phyloP scores from a whole-genome alignment of 106 monocot species.

The Chionographis japonica region DNA sequence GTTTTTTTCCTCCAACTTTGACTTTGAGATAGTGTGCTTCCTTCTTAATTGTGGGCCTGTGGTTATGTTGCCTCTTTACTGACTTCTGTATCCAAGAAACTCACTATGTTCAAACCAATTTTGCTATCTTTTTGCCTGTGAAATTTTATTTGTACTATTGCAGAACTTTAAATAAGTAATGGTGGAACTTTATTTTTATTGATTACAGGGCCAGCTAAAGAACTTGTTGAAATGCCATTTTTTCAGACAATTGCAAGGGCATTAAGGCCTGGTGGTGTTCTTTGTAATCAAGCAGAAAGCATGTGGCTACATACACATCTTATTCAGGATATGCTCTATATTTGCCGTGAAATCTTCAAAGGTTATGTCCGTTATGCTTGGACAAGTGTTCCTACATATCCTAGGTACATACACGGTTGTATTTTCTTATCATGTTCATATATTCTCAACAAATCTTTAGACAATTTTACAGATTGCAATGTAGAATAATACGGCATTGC shows the following conservation, averaged over 20 bases:
- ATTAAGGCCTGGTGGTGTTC: slow-evolving; percentile 81
- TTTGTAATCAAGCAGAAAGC: slow-evolving; percentile 97
- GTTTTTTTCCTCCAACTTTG: too few relatives aligned
- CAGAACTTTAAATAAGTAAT: neutral
- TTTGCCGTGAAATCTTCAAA: slow-evolving; percentile 74
- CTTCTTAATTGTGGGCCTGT: too few relatives aligned
- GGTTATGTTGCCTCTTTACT: too few relatives aligned
- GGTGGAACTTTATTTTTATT: neutral
- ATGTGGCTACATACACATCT: slow-evolving; percentile 99
- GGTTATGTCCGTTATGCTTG: slow-evolving; percentile 94
- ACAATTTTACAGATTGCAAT: too few relatives aligned
- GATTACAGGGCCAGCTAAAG: slow-evolving; percentile 78
- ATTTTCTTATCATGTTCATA: neutral
- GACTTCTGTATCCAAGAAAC: too few relatives aligned
- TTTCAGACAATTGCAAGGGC: slow-evolving; percentile 78
- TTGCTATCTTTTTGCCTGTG: too few relatives aligned
- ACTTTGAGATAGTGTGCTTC: too few relatives aligned
- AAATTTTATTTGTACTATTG: too few relatives aligned
- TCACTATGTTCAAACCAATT: too few relatives aligned
- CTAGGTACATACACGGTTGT: slow-evolving; percentile 51
- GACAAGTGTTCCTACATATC: slow-evolving; percentile 99
- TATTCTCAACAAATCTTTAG: neutral
- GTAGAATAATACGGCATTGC: too few relatives aligned
- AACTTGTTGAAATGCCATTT: slow-evolving; percentile 94
- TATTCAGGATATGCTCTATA: slow-evolving; percentile 88